Evolutionary conservation across 2,329 filamentous ascomycete genomes (phyloP).

Genomic region (Diaporthe vexans): DNA sequence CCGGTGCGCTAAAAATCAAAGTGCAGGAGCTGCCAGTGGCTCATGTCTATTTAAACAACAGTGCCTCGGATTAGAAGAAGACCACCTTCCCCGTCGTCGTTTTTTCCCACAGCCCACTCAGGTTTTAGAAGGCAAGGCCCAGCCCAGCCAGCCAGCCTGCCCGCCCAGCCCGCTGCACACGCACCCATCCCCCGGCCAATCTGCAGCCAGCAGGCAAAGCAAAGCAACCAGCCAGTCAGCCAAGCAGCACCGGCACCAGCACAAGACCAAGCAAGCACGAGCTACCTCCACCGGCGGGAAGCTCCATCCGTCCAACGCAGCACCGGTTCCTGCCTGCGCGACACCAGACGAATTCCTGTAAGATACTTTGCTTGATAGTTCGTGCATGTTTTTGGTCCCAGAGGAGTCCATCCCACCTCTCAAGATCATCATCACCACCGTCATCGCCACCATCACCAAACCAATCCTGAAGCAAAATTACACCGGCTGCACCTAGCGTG

Average conservation of each 20-base stretch:
- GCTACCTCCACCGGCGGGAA: constrained; percentile 21
- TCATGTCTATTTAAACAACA: constrained; percentile 42
- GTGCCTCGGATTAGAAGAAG: constrained; percentile 41
- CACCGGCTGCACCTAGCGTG: neutral
- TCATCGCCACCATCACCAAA: neutral
- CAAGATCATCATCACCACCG: neutral
- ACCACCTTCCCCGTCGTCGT: constrained; percentile 40
- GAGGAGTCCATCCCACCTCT: neutral
- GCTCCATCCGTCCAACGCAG: constrained; percentile 18
- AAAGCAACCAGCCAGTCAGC: neutral
- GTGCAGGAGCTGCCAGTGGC: constrained; percentile 33
- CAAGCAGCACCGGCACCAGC: neutral
- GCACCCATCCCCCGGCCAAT: constrained; percentile 22
- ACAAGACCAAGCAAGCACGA: constrained; percentile 1
- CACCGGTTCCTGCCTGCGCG: constrained; percentile 11
- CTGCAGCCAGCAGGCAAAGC: neutral
- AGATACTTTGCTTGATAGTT: constrained; percentile 1
- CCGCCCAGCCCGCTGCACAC: neutral
- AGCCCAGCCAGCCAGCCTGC: neutral
- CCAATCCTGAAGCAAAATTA: neutral
- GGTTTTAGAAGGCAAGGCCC: constrained; percentile 32
- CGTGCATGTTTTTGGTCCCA: constrained; percentile 5
- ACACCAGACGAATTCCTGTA: constrained; percentile 17
- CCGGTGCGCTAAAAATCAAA: constrained; percentile 38
- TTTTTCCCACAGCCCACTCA: constrained; percentile 40